Base-by-base conservation (phyloP, 352 stramenopile species). In the Globisporangium acanthophoron region DNA sequence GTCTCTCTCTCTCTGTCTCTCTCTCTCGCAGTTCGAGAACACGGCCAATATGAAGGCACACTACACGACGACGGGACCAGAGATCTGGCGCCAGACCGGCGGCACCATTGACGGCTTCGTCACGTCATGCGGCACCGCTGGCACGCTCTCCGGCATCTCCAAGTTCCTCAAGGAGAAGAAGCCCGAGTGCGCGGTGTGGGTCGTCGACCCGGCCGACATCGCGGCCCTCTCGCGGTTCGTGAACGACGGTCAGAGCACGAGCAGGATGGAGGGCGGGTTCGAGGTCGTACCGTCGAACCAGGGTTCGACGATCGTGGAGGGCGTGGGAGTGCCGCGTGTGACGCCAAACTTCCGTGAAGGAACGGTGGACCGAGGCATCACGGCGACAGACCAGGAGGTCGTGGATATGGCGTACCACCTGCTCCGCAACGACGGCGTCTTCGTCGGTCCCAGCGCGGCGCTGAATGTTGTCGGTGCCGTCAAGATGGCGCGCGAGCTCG, bases 401-500 rank as follows among this genome's bases (percentile, higher is more conserved):
- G 95, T 98, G 43, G 81, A 91, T 56, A 98, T 98, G 91, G 87
- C 90, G 7, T 93, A 97, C 61, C 84, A 87, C 52, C 54, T 98
- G 46, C 71, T 97, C 35, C 90, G 77, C 27, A 80, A 97, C 53
- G 93, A 98, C 55, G 83, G 83, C 5, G 76, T 98, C 61, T 98
- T 98, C 67, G 94, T 97, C 49, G 94, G 96, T 0, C 78, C 82
- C 0, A 93, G 83, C 13, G 84, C 84, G 5, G 79, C 83, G 8
- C 33, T 93, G 50, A 96, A 96, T 61, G 76, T 79, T 12, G 70
- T 91, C 0, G 87, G 81, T 7, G 87, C 84, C 4, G 76, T 94
- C 18, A 90, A 92, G 62, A 85, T 89, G 74, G 81, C 84, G 31
- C 74, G 79, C 3, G 67, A 83, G 35, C 63, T 95, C n/a, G 80